Base-by-base conservation (phyloP, 2,329 filamentous ascomycete species). In the Penicillium sp. region DNA sequence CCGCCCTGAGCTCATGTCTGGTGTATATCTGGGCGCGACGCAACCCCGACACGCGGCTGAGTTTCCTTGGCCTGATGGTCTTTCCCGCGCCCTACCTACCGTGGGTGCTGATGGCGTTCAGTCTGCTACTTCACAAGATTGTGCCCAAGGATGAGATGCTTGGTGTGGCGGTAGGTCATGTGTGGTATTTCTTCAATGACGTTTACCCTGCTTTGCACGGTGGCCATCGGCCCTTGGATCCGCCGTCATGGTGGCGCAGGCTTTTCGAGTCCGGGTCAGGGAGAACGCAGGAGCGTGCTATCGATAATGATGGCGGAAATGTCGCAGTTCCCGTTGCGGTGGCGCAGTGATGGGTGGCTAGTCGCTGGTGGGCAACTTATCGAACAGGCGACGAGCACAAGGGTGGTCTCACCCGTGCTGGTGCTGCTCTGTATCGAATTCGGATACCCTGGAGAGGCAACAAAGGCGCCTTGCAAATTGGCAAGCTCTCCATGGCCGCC, bases 151-250 rank as follows among this genome's bases (percentile, higher is more conserved):
- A 97, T 67, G 93, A 98, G 74, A 86, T 98, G 54, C 89, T 94
- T 74, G 93, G 93, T 4, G 89, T 96, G 12, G 83, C 93, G 8
- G 90, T 97, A 35, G 93, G 93, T 8, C 93, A 98, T 70, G 79
- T 97, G 36, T 97, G 90, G 86, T 98, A 97, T 70, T 98, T 96
- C 73, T 96, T 97, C 70, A 88, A 84, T 50, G 93, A 98, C 67
- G 90, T 98, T 12, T 98, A 95, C 69, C 93, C 93, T 3, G 87
- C 90, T 3, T 79, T 96, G 38, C 88, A 96, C 70, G 83, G 86
- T 54, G 89, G 89, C 13, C 84, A 86, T 44, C 80, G 88, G 47
- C 93, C 93, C 0, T 76, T 98, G 41, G 91, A 95, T 60, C 91
- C 93, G 34, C 93, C 93, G 0, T 73, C 75, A 50, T 96, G 88